phyloP scores from a whole-genome alignment of 441 rosid species.

The Codiaeum variegatum region DNA sequence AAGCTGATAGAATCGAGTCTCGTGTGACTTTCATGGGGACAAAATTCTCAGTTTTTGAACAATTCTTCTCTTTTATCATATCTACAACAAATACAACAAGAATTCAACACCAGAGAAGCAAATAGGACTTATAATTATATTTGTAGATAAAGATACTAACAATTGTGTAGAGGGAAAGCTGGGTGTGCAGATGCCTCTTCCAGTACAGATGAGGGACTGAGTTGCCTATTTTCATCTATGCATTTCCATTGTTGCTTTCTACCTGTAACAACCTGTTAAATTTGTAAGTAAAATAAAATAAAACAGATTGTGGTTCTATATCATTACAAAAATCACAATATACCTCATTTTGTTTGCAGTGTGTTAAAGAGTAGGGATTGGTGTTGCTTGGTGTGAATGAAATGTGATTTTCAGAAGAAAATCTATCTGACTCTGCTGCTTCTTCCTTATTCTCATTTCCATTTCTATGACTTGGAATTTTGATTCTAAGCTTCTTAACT shows the following conservation, averaged over 20 bases:
- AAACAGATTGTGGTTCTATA: not conserved
- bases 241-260: slow-evolving; percentile 22
- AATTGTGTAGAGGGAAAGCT: slow-evolving; percentile 16
- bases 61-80: slow-evolving; percentile 17
- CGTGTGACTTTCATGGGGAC: slow-evolving; percentile 29
- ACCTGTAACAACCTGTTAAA: slow-evolving; percentile 36
- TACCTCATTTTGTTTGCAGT: slow-evolving; percentile 30
- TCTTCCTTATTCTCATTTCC: slow-evolving; percentile 22
- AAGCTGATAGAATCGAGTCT: slow-evolving; percentile 34
- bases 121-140: not conserved
- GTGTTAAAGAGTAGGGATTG: slow-evolving; percentile 10
- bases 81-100: slow-evolving; percentile 1
- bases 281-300: slow-evolving; percentile 15
- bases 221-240: slow-evolving; percentile 27
- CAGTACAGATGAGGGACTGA: slow-evolving; percentile 28
- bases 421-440: slow-evolving; percentile 27
- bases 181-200: slow-evolving; percentile 23
- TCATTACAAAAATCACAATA: not conserved
- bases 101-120: not conserved
- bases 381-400: not conserved
- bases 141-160: slow-evolving; percentile 17
- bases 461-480: slow-evolving; percentile 15
- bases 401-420: slow-evolving; percentile 25
- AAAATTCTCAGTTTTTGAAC: slow-evolving; percentile 11
- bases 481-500: slow-evolving; percentile 22